Evolutionary conservation across 2,329 filamentous ascomycete species (phyloP).

Genomic region (Ceratocystis papillata): DNA sequence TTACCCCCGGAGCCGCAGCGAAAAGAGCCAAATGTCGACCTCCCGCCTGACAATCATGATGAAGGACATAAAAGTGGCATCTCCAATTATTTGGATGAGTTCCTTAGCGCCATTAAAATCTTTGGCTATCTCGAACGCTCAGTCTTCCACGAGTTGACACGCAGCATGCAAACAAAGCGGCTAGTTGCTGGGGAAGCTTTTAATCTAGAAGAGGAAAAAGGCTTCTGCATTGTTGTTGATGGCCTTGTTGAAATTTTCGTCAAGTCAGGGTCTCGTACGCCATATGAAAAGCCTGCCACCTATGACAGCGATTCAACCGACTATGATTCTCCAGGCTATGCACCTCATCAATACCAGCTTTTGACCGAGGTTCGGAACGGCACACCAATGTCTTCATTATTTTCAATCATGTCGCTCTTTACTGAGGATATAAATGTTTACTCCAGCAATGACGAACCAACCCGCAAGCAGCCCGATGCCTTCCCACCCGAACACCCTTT

Average conservation of each 20-base stretch:
- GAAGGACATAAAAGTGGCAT: slow-evolving; percentile 81
- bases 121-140: slow-evolving; percentile 94
- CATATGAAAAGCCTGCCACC: slow-evolving; percentile 29
- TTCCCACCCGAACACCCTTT: slow-evolving; percentile 16
- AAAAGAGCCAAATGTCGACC: slow-evolving; percentile 88
- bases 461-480: background rate
- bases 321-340: slow-evolving; percentile 51
- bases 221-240: slow-evolving; percentile 94
- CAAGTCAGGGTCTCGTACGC: slow-evolving; percentile 57
- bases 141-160: slow-evolving; percentile 92
- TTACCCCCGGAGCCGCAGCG: slow-evolving; percentile 88
- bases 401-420: slow-evolving; percentile 93
- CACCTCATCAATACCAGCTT: slow-evolving; percentile 77
- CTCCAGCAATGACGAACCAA: slow-evolving; percentile 50
- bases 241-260: slow-evolving; percentile 96
- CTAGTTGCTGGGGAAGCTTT: slow-evolving; percentile 92
- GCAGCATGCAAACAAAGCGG: slow-evolving; percentile 96
- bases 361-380: slow-evolving; percentile 96
- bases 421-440: slow-evolving; percentile 85
- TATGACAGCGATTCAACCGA: slow-evolving; percentile 44
- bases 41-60: slow-evolving; percentile 89
- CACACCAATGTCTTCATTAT: slow-evolving; percentile 94
- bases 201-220: slow-evolving; percentile 92
- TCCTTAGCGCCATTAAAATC: slow-evolving; percentile 95
- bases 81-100: slow-evolving; percentile 95